Evolutionary conservation across 345 rosid genomes (phyloP).

Genomic region (Trapa incisa): DNA sequence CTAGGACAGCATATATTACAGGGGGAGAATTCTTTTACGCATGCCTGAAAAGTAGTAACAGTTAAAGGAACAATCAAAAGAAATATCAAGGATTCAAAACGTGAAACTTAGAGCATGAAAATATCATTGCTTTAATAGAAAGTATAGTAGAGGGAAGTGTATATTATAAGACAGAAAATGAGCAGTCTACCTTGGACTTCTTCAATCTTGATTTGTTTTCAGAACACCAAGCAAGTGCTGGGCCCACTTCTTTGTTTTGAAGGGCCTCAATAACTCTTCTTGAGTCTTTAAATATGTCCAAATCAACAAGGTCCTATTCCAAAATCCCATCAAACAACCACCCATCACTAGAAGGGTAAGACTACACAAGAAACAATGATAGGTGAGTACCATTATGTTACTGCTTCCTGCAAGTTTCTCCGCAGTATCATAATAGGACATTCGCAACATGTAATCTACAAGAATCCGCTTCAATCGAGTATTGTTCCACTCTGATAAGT

Average conservation of each 20-base stretch:
- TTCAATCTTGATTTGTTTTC: conserved; percentile 85
- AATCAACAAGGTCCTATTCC: conserved; percentile 81
- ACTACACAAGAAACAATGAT: neutral
- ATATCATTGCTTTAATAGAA: neutral
- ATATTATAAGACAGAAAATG: neutral
- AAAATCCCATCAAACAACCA: conserved; percentile 3
- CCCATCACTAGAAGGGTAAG: neutral
- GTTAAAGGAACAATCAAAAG: neutral
- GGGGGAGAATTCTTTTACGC: neutral
- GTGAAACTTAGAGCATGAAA: neutral
- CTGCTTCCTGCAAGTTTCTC: conserved; percentile 59
- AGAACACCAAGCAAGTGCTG: conserved; percentile 85
- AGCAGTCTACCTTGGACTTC: conserved; percentile 62
- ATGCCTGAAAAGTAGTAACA: neutral
- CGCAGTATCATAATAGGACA: conserved; percentile 81
- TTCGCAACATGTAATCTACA: conserved; percentile 86
- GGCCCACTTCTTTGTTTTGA: conserved; percentile 61
- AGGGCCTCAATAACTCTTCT: conserved; percentile 83
- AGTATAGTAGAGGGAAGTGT: neutral
- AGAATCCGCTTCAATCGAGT: conserved; percentile 69
- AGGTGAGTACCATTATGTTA: conserved; percentile 45
- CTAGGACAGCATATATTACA: neutral
- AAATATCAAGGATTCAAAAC: neutral
- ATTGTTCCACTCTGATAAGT: conserved; percentile 63
- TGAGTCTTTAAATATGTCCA: conserved; percentile 85